phyloP scores from a whole-genome alignment of 805 yeast genomes.

The Wickerhamomyces tratensis region DNA sequence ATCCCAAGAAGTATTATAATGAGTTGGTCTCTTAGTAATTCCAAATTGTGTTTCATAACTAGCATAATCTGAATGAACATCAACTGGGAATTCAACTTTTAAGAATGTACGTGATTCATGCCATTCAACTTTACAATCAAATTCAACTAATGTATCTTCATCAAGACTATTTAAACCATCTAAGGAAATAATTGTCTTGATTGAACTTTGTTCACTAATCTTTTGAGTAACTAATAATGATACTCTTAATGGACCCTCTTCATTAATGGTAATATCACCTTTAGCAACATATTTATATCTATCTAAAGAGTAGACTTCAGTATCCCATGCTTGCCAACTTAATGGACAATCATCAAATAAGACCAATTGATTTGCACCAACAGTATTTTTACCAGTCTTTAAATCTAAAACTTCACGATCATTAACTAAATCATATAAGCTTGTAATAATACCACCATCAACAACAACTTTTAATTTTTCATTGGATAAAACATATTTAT shows the following conservation, averaged over 20 bases:
- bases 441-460: conserved; percentile 49
- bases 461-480: conserved; percentile 49
- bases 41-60: conserved; percentile 94
- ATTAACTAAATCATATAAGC: conserved; percentile 49
- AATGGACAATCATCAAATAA: conserved; percentile 86
- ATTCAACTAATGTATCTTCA: conserved; percentile 32
- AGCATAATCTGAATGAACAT: conserved; percentile 65
- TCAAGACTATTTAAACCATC: conserved; percentile 37
- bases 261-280: conserved; percentile 27
- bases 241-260: conserved; percentile 48
- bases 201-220: conserved; percentile 45
- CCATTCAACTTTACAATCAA: conserved; percentile 69
- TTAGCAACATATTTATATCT: conserved; percentile 44
- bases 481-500: conserved; percentile 45
- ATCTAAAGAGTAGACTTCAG: conserved; percentile 80
- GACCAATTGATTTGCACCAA: conserved; percentile 74
- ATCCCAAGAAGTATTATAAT: conserved; percentile 93
- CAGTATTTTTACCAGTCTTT: conserved; percentile 39
- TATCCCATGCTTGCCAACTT: conserved; percentile 96
- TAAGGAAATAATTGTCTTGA: conserved; percentile 62
- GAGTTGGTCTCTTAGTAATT: conserved; percentile 84
- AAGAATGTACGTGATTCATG: conserved; percentile 78
- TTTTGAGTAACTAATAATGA: conserved; percentile 53
- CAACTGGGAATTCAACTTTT: conserved; percentile 93
- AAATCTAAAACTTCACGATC: conserved; percentile 61